Conservation (phyloP, 2,329 filamentous ascomycete species). For the Penicillium sp. region DNA sequence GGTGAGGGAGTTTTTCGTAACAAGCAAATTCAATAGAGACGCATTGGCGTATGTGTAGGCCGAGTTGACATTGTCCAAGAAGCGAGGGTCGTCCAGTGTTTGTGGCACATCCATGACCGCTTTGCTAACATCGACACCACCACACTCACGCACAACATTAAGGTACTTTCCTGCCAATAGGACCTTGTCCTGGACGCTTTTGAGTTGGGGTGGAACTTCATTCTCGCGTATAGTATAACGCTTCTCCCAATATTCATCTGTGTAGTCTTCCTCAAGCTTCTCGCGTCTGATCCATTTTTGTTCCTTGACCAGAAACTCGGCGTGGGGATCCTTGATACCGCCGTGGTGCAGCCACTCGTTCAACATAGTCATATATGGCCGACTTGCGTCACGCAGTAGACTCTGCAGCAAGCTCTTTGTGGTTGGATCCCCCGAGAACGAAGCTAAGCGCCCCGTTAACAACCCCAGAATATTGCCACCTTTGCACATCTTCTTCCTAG, state of each 20-base stretch:
- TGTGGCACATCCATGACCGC: slow-evolving; percentile 84
- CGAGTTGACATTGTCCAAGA: slow-evolving; percentile 92
- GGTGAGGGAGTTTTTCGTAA: slow-evolving; percentile 90
- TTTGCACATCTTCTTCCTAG: slow-evolving; percentile 90
- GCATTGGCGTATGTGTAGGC: slow-evolving; percentile 96
- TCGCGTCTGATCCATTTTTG: slow-evolving; percentile 93
- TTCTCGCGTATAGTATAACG: slow-evolving; percentile 91
- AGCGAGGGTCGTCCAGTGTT: slow-evolving; percentile 87
- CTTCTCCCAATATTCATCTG: slow-evolving; percentile 98
- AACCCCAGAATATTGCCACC: slow-evolving; percentile 92
- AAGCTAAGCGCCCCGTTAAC: slow-evolving; percentile 79
- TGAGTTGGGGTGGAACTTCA: slow-evolving; percentile 88
- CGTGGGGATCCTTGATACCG: slow-evolving; percentile 89
- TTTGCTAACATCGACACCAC: slow-evolving; percentile 90
- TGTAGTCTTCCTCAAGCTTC: slow-evolving; percentile 91
- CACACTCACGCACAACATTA: slow-evolving; percentile 95
- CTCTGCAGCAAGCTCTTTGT: slow-evolving; percentile 80
- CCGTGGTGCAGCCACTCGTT: slow-evolving; percentile 99
- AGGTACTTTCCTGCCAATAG: slow-evolving; percentile 95
- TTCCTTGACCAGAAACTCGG: slow-evolving; percentile 92
- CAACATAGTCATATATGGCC: slow-evolving; percentile 96
- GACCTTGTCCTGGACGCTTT: slow-evolving; percentile 90
- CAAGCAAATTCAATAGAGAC: slow-evolving; percentile 82
- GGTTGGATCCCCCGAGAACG: slow-evolving; percentile 90
- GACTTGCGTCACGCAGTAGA: slow-evolving; percentile 81